These are phyloP conservation scores for Avena sativa DNA, from an alignment of 176 grass and related monocot species.

Conservation along the genomic window DNA sequence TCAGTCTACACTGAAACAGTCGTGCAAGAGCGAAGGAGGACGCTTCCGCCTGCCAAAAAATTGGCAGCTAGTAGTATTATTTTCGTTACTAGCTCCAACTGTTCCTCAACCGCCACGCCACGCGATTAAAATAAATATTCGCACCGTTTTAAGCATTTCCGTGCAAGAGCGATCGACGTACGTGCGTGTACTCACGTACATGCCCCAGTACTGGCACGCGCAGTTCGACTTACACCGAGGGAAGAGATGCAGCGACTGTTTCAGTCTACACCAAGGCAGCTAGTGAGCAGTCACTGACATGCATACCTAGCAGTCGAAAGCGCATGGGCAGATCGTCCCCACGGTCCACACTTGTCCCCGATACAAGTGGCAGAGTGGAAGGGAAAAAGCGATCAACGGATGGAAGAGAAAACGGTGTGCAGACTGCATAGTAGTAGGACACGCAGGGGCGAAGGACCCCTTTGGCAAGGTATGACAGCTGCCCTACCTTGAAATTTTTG, in stretches of 20 bases:
- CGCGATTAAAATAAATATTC: background rate
- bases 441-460: no score
- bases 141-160: background rate
- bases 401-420: background rate
- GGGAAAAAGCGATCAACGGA: background rate
- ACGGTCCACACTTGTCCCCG: background rate
- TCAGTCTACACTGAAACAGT: background rate
- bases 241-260: no score
- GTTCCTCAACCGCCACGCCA: background rate
- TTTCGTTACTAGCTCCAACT: background rate
- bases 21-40: no score
- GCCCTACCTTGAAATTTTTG: no score
- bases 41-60: no score
- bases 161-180: background rate
- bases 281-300: background rate
- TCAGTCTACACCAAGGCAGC: background rate
- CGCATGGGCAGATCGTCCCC: background rate
- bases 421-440: background rate
- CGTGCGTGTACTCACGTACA: background rate
- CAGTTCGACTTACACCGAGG: background rate
- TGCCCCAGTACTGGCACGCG: no score
- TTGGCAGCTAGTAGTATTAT: no score
- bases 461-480: no score
- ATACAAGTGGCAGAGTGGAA: constrained; percentile 1
- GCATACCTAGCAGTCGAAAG: background rate